Percentiles rank a stretch among this genome's conserved stretches.
phyloP scores from a whole-genome alignment of 148 eudicot genomes.

The Silene uniflora region DNA sequence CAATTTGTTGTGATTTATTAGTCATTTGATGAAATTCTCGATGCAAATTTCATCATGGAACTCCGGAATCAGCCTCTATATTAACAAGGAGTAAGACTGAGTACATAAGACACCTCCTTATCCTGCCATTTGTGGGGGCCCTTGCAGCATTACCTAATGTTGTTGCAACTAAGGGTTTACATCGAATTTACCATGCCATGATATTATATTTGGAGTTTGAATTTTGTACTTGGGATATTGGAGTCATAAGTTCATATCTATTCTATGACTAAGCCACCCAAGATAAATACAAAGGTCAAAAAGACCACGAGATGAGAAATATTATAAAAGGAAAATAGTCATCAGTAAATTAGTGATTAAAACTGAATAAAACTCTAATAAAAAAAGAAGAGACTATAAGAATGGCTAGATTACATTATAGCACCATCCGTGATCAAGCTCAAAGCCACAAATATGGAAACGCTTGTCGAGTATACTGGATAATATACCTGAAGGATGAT shows the following conservation, averaged over 20 bases:
- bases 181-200: not conserved
- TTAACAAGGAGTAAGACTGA: too few relatives aligned
- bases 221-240: not conserved
- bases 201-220: not conserved
- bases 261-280: too few relatives aligned
- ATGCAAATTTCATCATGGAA: too few relatives aligned
- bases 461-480: slow-evolving; percentile 4
- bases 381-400: not conserved
- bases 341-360: not conserved
- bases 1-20: too few relatives aligned
- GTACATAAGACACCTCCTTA: too few relatives aligned
- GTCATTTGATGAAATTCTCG: too few relatives aligned
- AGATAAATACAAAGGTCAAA: not conserved
- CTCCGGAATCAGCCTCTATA: too few relatives aligned
- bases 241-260: not conserved
- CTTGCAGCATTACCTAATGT: too few relatives aligned
- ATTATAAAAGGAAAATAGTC: not conserved
- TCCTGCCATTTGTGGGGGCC: too few relatives aligned
- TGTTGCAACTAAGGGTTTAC: too few relatives aligned
- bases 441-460: not conserved
- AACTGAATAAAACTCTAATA: not conserved
- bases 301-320: not conserved
- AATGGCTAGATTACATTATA: not conserved
- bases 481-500: slow-evolving; percentile 71
- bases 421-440: not conserved